These are phyloP conservation scores for Candida palmyrensis DNA, from an alignment of 805 yeast genomes.

Conservation along the genomic window DNA sequence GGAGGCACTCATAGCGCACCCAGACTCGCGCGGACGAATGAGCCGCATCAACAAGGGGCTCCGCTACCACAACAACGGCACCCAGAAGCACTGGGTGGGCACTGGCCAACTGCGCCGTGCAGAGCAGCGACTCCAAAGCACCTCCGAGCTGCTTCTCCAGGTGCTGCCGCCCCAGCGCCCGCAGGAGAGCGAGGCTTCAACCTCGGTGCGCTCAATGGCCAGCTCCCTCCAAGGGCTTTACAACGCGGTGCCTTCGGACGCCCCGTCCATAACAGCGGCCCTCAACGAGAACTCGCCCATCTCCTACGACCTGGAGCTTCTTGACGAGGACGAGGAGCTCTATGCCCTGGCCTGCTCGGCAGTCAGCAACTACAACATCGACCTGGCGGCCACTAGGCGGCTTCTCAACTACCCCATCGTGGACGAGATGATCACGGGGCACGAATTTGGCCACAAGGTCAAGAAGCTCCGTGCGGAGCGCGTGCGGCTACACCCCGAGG, in stretches of 20 bases:
- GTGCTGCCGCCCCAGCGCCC: no score
- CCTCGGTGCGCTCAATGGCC: constrained; percentile 2
- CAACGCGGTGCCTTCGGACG: not conserved
- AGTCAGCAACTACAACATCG: constrained; percentile 27
- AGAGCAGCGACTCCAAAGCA: not conserved
- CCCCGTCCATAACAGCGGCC: constrained; percentile 1
- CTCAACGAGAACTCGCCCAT: constrained; percentile 14
- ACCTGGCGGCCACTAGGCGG: constrained; percentile 28
- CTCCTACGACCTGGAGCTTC: constrained; percentile 25
- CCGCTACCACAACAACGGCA: constrained; percentile 74
- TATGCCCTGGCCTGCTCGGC: constrained; percentile 27
- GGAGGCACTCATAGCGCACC: constrained; percentile 64
- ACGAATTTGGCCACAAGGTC: constrained; percentile 38
- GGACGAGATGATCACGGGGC: constrained; percentile 37
- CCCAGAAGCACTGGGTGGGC: constrained; percentile 74
- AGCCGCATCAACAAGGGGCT: constrained; percentile 78
- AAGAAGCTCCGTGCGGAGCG: constrained; percentile 28
- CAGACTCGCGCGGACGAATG: constrained; percentile 56
- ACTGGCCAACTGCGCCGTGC: no score
- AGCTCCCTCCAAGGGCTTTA: no score
- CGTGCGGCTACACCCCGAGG: constrained; percentile 10
- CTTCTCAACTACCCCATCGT: constrained; percentile 39
- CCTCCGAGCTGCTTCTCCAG: constrained; percentile 10
- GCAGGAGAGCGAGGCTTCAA: constrained; percentile 5
- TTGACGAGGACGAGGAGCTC: constrained; percentile 34